phyloP scores from a whole-genome alignment of 352 stramenopile genomes.

The Phytopythium boreale region DNA sequence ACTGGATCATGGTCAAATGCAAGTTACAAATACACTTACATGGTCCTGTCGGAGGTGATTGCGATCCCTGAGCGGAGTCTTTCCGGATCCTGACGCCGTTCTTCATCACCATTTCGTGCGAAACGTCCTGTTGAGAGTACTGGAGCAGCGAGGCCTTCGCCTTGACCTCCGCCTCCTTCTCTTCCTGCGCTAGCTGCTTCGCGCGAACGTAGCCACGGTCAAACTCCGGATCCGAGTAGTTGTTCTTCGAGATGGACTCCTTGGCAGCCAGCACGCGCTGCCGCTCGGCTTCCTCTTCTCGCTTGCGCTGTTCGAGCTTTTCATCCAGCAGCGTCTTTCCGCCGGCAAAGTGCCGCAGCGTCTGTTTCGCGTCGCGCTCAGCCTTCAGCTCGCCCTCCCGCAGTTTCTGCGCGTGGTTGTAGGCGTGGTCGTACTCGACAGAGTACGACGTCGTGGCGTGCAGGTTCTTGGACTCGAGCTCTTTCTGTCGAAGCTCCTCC shows the following conservation, averaged over 20 bases:
- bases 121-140: conserved; percentile 52
- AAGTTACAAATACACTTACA: not conserved
- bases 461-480: conserved; percentile 24
- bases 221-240: conserved; percentile 45
- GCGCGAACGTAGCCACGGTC: conserved; percentile 53
- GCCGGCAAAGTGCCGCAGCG: conserved; percentile 29
- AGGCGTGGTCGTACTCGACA: conserved; percentile 44
- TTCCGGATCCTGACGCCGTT: conserved; percentile 57
- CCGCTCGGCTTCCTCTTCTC: conserved; percentile 41
- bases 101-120: conserved; percentile 58
- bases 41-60: not conserved
- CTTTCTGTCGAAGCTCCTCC: conserved; percentile 3
- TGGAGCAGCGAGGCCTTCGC: conserved; percentile 49
- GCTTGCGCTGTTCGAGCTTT: conserved; percentile 60
- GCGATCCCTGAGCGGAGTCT: conserved; percentile 5
- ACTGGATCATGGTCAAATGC: too few relatives aligned
- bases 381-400: conserved; percentile 36
- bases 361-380: conserved; percentile 37
- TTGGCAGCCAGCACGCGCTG: conserved; percentile 37
- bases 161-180: conserved; percentile 55
- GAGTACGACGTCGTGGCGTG: conserved; percentile 40
- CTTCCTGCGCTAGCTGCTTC: conserved; percentile 42
- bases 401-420: conserved; percentile 48
- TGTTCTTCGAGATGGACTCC: conserved; percentile 39
- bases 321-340: conserved; percentile 62